Conservation (phyloP, 2,329 filamentous ascomycete species). For the Neofusicoccum umdonicola region DNA sequence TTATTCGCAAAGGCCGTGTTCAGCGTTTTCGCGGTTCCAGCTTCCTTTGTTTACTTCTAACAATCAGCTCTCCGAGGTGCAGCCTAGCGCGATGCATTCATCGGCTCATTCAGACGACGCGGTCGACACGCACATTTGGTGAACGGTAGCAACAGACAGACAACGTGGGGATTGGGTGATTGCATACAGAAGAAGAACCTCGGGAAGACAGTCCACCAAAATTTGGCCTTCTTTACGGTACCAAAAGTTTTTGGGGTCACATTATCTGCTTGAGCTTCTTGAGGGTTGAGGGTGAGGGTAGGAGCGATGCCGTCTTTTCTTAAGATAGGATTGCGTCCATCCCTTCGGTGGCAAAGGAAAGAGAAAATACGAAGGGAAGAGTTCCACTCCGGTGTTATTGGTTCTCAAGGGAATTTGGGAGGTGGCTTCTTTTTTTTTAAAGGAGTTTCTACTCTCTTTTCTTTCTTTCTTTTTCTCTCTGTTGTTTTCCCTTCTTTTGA, state of each 20-base stretch:
- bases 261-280: slow-evolving; percentile 10
- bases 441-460: neutral
- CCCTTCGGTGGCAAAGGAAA: neutral
- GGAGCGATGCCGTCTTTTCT: neutral
- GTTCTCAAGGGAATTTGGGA: neutral
- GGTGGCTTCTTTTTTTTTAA: neutral
- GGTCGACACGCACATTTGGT: neutral
- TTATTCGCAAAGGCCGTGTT: neutral
- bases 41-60: slow-evolving; percentile 5
- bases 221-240: slow-evolving; percentile 7
- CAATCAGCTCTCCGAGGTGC: slow-evolving; percentile 7
- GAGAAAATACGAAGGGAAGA: neutral
- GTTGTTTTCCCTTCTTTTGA: neutral
- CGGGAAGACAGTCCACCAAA: neutral
- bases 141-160: neutral
- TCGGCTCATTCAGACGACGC: slow-evolving; percentile 1
- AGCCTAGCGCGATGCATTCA: slow-evolving; percentile 4
- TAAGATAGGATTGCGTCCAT: neutral
- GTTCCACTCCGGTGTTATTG: neutral
- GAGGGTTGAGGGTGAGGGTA: neutral
- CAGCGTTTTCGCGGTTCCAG: neutral
- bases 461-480: neutral
- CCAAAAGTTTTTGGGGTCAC: slow-evolving; percentile 1
- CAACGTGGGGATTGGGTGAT: neutral
- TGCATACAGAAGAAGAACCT: slow-evolving; percentile 8